phyloP scores from a whole-genome alignment of 331 rosid genomes.

The Phaseolus coccineus region DNA sequence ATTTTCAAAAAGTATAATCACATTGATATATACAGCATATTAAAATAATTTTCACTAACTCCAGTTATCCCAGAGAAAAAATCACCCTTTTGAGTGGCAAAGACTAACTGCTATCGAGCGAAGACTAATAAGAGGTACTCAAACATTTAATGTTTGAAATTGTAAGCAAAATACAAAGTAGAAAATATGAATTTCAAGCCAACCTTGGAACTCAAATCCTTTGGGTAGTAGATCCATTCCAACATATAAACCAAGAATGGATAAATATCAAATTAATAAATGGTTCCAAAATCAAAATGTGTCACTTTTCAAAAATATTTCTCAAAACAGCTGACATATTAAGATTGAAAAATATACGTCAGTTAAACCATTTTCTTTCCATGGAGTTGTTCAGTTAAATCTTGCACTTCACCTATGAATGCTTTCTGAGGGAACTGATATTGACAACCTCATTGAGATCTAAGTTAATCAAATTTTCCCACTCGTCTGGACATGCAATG shows the following conservation, averaged over 20 bases:
- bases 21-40: constrained; percentile 19
- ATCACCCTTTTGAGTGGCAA: background rate
- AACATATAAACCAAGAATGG: constrained; percentile 21
- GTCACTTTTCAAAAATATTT: background rate
- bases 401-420: background rate
- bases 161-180: background rate
- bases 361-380: constrained; percentile 1
- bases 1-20: constrained; percentile 13
- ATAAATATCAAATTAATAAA: background rate
- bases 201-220: background rate
- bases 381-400: constrained; percentile 15
- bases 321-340: background rate
- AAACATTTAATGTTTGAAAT: constrained; percentile 18
- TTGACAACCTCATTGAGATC: constrained; percentile 13
- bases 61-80: background rate
- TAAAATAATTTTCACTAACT: constrained; percentile 7
- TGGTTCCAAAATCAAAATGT: constrained; percentile 3
- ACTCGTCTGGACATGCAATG: background rate
- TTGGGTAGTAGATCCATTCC: background rate
- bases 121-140: constrained; percentile 9
- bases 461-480: background rate
- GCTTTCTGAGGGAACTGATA: background rate
- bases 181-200: constrained; percentile 10
- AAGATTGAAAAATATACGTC: background rate
- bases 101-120: background rate